Base-by-base conservation (phyloP, 1,139 yeast genomes). In the Suhomyces bokatorum region DNA sequence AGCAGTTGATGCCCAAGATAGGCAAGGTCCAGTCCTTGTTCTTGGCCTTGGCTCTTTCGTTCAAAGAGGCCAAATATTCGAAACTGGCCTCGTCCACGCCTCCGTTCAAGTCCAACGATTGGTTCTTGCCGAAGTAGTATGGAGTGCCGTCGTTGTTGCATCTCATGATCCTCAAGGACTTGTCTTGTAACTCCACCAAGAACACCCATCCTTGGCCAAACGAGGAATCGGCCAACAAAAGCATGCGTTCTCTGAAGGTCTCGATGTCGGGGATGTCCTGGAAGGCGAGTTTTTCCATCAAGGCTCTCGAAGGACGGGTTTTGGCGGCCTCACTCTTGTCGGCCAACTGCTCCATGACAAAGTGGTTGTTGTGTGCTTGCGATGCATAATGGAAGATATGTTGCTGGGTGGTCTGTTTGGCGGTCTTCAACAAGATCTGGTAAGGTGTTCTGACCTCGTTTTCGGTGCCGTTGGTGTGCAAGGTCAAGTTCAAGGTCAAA, bases 141-240 rank as follows among this genome's bases (percentile, higher is more conserved):
- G 99, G 98, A 1, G 97, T 81, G 40, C 99, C 99, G 52, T 95
- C 93, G 60, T 88, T 85, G 65, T 87, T 81, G 54, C 90, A 77
- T 43, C 80, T 73, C 47, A 86, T 60, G 28, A 90, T 74, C 47
- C 77, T 78, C 42, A 93, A 69, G 34, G 78, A 67, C 66, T 91
- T 91, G 55, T 80, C 78, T 31, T 79, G 77, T 42, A 77, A 77
- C 66, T 93, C 97, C 29, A 89, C 85, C 39, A 93, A 71, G 63
- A 87, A 93, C 3, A 90, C 78, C 95, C 96, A 93, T 11, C 99
- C 99, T 62, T 83, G 87, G 39, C 93, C 93, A 45, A 64, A 58
- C 11, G 66, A 57, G 3, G 76, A 62, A 51, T 80, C 81, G 1
- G 89, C 89, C 38, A 76, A 75, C 57, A 59, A 78, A 64, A 75